Conservation (phyloP, 768 basidiomycete species). For the Lyophyllum atratum region DNA sequence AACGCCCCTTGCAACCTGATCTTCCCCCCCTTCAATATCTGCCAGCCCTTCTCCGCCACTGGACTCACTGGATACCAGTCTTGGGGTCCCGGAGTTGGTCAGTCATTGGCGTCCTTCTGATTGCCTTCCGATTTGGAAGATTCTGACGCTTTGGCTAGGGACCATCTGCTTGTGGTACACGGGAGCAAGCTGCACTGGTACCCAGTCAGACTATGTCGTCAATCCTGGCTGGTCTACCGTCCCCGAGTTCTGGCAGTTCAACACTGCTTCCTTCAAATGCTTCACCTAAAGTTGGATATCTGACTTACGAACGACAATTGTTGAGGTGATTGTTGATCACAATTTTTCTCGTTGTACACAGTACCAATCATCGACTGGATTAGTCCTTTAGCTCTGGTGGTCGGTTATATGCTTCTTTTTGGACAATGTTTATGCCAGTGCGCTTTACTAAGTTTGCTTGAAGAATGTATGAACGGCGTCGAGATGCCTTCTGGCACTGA, state of each 20-base stretch:
- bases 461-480: too few species aligned
- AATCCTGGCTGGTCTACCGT: constrained; percentile 5
- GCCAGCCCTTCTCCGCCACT: constrained; percentile 8
- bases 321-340: too few species aligned
- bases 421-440: too few species aligned
- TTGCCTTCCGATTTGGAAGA: neutral
- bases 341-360: too few species aligned
- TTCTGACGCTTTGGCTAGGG: neutral
- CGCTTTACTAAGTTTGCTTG: too few species aligned
- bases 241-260: constrained; percentile 11
- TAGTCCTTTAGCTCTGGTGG: too few species aligned
- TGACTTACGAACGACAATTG: too few species aligned
- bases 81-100: constrained; percentile 6
- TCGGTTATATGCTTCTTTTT: too few species aligned
- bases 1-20: constrained; percentile 1
- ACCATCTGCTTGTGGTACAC: constrained; percentile 13
- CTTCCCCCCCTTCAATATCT: constrained; percentile 8
- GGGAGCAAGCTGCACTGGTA: constrained; percentile 6
- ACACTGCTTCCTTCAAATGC: constrained; percentile 11
- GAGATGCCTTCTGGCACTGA: too few species aligned
- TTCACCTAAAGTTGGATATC: constrained; percentile 9
- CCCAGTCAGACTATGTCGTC: constrained; percentile 2
- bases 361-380: too few species aligned
- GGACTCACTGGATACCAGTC: constrained; percentile 9
- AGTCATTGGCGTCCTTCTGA: neutral